Evolutionary conservation across 176 grass and related monocot genomes (phyloP), one percentile per base, ranked within the genome.

Genomic region (Dactylis glomerata): DNA sequence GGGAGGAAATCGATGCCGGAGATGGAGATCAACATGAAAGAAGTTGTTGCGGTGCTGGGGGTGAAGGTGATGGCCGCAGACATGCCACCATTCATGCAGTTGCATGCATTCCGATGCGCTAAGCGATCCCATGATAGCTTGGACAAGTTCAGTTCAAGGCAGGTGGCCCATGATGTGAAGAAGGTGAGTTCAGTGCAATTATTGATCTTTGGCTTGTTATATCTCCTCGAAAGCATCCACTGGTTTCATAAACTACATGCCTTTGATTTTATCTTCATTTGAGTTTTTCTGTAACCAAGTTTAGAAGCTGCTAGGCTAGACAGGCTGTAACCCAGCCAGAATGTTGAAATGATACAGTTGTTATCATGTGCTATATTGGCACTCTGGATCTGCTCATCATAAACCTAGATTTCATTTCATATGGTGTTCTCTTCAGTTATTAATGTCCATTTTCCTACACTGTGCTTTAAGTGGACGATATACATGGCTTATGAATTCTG

Each of bases 151-250:
- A 96, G 91, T 76, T 92, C 93, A 20, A 91, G 93, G 87, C 88
- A 93, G 82, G 82, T 93, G 86, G 91, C 93, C 64, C 93, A 96
- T 85, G 90, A 96, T 64, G 73, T 93, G 38, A 96, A 93, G 88
- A 96, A 91, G 93, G 93, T 92, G 56, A 87, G 76, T 8, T 27
- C 22, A 15, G 4, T 44, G 66, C 78, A 71, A 62, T 28, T 67
- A 34, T 14, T 23, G 64, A 84, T 85, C 24, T 83, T 56, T 78
- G 1, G 22, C 26, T 56, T 86, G 32, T 47, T 65, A 70, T 84
- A 20, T 33, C 13, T 84, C 30, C 36, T 56, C 14, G 28, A 58
- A 54, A 79, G 10, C 19, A 75, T 69, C 11, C 10, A 69, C 75
- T 49, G 0, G 20, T 27, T 30, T 75, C 49, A 13, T 77, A 15